Evolutionary conservation across 2,329 filamentous ascomycete species (phyloP), one percentile per base, ranked within the genome.

Genomic region (Aureobasidium sp.): DNA sequence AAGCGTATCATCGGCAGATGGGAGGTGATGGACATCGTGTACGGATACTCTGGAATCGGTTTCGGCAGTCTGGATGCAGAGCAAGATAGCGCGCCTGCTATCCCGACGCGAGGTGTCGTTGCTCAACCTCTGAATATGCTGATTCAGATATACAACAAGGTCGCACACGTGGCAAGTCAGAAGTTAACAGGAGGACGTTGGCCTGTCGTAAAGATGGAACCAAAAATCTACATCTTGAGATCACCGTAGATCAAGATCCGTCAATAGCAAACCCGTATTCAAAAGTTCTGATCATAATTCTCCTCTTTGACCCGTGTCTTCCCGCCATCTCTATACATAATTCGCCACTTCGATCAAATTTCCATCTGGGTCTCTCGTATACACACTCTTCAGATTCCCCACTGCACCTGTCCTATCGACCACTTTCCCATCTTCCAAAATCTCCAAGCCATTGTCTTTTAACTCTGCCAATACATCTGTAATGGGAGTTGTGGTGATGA

Each of bases 391-490:
- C 51, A 91, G 76, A 65, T 77, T 82, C 0, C 87, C 87, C 62
- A 78, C 77, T 0, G 88, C 87, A 2, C 88, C 88, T 0, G 85
- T 89, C 53, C 88, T 78, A 16, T 79, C 73, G 6, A 90, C 87
- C 15, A 88, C 78, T 53, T 82, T 72, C 0, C 79, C 81, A 1
- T 83, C 85, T 66, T 89, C 85, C 4, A 77, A 69, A 10, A 86
- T 82, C 67, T 85, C 77, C 2, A 89, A 78, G 0, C 81, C 82
- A 40, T 78, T 80, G 2, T 72, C 75, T 18, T 80, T 72, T 60
- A 87, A 79, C 1, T 71, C 72, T 6, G 74, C 66, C n/a, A 83
- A 72, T 5, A 89, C 80, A 0, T 78, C 74, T 2, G 84, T 80
- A 3, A 90, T 80, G 7, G 81, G 77, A 11, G 84, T 81, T 8